These are phyloP conservation scores for Coniella vitis DNA, from an alignment of 2,329 filamentous ascomycete species.

Conservation along the genomic window DNA sequence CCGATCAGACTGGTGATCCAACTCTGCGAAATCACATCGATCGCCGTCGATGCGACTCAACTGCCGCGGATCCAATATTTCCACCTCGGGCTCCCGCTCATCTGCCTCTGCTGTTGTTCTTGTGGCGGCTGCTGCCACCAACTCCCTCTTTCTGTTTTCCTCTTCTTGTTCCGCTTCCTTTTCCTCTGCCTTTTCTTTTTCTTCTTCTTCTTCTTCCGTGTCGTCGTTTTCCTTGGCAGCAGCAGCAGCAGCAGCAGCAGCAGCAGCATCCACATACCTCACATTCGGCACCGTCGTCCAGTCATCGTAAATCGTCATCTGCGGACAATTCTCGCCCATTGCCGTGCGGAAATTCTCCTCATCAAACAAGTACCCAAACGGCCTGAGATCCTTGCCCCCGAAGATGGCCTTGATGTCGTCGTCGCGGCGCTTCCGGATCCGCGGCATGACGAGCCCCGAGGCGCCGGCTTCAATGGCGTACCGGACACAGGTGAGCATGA, in stretches of 20 bases:
- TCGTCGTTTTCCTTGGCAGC: too few species aligned
- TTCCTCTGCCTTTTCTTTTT: too few species aligned
- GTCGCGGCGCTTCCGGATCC: constrained; percentile 36
- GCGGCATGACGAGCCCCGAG: constrained; percentile 37
- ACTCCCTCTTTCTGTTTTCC: too few species aligned
- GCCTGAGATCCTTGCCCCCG: constrained; percentile 26
- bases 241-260: background rate
- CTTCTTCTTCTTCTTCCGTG: too few species aligned
- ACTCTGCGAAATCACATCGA: constrained; percentile 31
- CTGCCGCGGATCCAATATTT: constrained; percentile 33
- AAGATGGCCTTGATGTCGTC: constrained; percentile 35
- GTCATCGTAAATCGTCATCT: constrained; percentile 35
- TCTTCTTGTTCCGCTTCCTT: too few species aligned
- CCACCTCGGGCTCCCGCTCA: constrained; percentile 25
- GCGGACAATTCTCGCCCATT: constrained; percentile 32
- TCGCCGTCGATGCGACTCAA: constrained; percentile 28
- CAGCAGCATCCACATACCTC: background rate
- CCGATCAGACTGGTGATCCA: constrained; percentile 34
- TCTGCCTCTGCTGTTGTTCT: too few species aligned
- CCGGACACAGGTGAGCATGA: constrained; percentile 42
- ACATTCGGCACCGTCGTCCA: constrained; percentile 31
- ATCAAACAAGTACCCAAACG: constrained; percentile 42
- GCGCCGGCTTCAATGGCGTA: constrained; percentile 43
- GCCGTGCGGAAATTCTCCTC: constrained; percentile 35
- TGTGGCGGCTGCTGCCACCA: too few species aligned